Conservation (phyloP, 192 early-diverging fungal genomes). For the Gonapodya sp. region DNA sequence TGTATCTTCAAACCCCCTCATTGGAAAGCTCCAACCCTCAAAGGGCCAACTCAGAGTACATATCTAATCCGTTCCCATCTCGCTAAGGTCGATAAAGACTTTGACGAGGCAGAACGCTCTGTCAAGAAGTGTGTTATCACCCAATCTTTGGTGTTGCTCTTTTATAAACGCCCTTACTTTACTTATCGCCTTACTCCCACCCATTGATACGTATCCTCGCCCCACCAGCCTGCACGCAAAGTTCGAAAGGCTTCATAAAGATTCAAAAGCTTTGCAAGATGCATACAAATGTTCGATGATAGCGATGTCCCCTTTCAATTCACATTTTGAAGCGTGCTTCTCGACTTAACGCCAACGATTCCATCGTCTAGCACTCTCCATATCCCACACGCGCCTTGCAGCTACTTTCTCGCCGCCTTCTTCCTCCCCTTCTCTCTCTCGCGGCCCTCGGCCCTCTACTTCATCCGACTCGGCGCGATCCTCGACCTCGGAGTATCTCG, state of each 20-base stretch:
- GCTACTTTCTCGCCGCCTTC: not conserved
- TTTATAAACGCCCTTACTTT: not conserved
- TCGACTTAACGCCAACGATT: too few relatives aligned
- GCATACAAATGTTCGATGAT: not conserved
- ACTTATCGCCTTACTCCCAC: too few relatives aligned
- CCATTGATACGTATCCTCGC: too few relatives aligned
- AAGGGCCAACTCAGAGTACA: too few relatives aligned
- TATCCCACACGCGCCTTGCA: not conserved
- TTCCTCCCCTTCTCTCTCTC: not conserved
- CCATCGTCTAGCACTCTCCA: not conserved
- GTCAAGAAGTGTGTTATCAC: not conserved
- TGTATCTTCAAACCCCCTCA: too few relatives aligned
- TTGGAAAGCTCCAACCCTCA: too few relatives aligned
- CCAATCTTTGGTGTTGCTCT: not conserved
- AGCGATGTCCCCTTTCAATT: too few relatives aligned
- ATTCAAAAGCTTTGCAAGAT: not conserved
- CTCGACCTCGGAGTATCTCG: not conserved
- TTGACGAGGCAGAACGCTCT: not conserved
- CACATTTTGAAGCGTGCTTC: too few relatives aligned
- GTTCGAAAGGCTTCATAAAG: not conserved
- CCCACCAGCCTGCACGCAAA: not conserved
- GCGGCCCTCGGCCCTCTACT: not conserved
- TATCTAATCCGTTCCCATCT: too few relatives aligned
- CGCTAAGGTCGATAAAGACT: not conserved
- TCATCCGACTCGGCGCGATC: not conserved